Conservation (phyloP, 371 early-diverging fungal genomes). For the Neoconidiobolus thromboides region DNA sequence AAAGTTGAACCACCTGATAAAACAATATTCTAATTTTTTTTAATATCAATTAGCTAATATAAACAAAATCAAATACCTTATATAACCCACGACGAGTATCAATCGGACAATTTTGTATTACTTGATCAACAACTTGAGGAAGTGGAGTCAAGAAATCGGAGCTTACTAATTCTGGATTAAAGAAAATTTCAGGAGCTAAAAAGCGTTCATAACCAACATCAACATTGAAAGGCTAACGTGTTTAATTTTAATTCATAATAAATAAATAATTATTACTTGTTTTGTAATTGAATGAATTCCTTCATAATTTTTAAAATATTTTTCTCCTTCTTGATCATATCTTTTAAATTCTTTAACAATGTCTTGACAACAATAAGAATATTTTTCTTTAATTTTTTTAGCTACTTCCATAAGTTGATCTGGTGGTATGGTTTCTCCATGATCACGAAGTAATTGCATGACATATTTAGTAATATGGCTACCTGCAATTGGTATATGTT, state of each 20-base stretch:
- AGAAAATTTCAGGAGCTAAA: conserved; percentile 95
- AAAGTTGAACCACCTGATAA: conserved; percentile 95
- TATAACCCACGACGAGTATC: conserved; percentile 92
- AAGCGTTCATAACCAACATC: conserved; percentile 97
- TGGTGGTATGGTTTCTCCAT: conserved; percentile 80
- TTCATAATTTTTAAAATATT: conserved; percentile 70
- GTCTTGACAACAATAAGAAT: conserved; percentile 89
- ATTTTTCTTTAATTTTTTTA: conserved; percentile 85
- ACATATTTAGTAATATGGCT: conserved; percentile 93
- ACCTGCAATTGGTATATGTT: conserved; percentile 95
- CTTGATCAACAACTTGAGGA: conserved; percentile 86
- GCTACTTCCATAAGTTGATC: conserved; percentile 89
- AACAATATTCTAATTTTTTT: conserved; percentile 66
- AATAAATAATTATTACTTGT: conserved; percentile 25
- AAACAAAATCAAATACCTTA: conserved; percentile 27
- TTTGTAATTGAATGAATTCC: conserved; percentile 69
- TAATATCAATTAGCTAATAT: not conserved
- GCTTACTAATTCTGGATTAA: conserved; percentile 92
- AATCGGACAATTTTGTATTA: conserved; percentile 90
- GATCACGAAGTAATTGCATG: conserved; percentile 87
- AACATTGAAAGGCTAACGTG: conserved; percentile 51
- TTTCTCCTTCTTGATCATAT: conserved; percentile 74
- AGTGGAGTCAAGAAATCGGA: conserved; percentile 92
- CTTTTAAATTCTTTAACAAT: conserved; percentile 91
- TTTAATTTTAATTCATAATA: not conserved